A percentile compares a stretch with the other conserved stretches of the same genome.
Evolutionary conservation across 164 flowering plant genomes (phyloP).

Genomic region (Taxillus chinensis): DNA sequence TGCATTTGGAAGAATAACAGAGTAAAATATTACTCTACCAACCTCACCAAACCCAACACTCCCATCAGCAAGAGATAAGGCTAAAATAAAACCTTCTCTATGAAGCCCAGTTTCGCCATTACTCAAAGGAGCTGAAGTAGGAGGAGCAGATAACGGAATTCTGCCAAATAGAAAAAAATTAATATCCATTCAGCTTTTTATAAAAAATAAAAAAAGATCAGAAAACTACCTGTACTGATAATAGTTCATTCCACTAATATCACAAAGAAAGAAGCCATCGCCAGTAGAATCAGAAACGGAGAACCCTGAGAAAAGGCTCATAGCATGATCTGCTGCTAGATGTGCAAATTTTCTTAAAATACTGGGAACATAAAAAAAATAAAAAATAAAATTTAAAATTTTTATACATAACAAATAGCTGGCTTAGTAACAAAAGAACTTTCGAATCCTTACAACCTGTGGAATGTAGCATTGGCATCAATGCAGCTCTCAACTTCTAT

Average conservation of each 20-base stretch:
- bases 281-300: constrained; percentile 24
- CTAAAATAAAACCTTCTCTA: constrained; percentile 75
- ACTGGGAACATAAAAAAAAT: constrained; percentile 26
- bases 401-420: no score
- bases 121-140: constrained; percentile 38
- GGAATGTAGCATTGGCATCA: constrained; percentile 62
- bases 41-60: constrained; percentile 87
- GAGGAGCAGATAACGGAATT: constrained; percentile 61
- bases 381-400: no score
- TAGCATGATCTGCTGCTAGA: constrained; percentile 60
- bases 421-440: no score
- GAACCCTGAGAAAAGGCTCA: constrained; percentile 31
- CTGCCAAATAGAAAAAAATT: constrained; percentile 26
- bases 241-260: constrained; percentile 42
- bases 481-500: constrained; percentile 84
- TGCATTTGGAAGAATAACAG: no score
- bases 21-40: constrained; percentile 1
- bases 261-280: constrained; percentile 15
- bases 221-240: constrained; percentile 52
- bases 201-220: background rate
- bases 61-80: constrained; percentile 69
- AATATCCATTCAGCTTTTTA: background rate
- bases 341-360: constrained; percentile 38
- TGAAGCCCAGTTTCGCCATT: constrained; percentile 16
- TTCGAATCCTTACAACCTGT: constrained; percentile 39